Evolutionary conservation across 2,329 filamentous ascomycete species (phyloP).

Genomic region (Hortaea werneckii): DNA sequence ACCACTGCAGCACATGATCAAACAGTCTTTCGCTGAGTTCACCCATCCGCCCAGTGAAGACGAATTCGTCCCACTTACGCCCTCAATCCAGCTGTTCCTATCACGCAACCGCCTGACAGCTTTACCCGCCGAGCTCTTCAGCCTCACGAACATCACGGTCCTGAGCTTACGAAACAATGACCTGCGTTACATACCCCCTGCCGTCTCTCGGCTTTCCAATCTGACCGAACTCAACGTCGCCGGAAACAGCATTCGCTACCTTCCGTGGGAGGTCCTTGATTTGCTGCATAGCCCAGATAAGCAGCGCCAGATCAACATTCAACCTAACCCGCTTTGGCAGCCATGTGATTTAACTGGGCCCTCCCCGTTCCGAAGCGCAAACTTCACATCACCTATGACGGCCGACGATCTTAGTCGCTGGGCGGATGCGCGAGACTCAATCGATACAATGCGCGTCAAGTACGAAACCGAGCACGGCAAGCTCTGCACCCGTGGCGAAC

Average conservation of each 20-base stretch:
- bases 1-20: slow-evolving; percentile 38
- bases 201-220: slow-evolving; percentile 48
- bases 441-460: slow-evolving; percentile 5
- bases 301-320: slow-evolving; percentile 44
- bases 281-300: slow-evolving; percentile 38
- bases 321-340: slow-evolving; percentile 51
- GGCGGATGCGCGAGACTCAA: slow-evolving; percentile 8
- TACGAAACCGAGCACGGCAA: slow-evolving; percentile 4
- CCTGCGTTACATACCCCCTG: slow-evolving; percentile 50
- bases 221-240: slow-evolving; percentile 56
- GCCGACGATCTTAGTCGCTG: slow-evolving; percentile 7
- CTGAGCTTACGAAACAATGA: slow-evolving; percentile 57
- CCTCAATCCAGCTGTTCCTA: slow-evolving; percentile 52
- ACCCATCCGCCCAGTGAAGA: slow-evolving; percentile 39
- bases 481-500: slow-evolving; percentile 10
- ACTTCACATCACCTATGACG: slow-evolving; percentile 1
- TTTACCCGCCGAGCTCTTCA: slow-evolving; percentile 52
- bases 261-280: slow-evolving; percentile 54
- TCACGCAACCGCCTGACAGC: slow-evolving; percentile 47
- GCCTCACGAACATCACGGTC: slow-evolving; percentile 51
- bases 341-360: slow-evolving; percentile 9
- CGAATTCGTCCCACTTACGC: slow-evolving; percentile 49
- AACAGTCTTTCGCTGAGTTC: slow-evolving; percentile 16
- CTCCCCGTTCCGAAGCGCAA: slow-evolving; percentile 6
- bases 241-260: slow-evolving; percentile 49